Percentiles rank a stretch among this genome's conserved stretches.
phyloP scores from a whole-genome alignment of 441 rosid genomes.

The Adansonia grandidieri region DNA sequence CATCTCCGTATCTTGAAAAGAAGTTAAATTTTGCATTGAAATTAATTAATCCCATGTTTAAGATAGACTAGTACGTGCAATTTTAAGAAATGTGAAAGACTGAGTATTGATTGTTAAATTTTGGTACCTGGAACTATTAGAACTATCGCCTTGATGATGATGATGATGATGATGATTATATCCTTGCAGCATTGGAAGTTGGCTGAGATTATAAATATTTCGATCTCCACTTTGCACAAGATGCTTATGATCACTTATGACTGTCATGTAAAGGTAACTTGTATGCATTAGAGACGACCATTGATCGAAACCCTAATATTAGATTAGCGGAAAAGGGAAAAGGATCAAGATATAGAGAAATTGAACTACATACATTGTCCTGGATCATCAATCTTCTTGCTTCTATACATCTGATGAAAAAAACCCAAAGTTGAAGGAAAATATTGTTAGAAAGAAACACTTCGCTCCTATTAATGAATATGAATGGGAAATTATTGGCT shows the following conservation, averaged over 20 bases:
- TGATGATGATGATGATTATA: constrained; percentile 30
- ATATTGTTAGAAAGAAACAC: not conserved
- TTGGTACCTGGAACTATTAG: constrained; percentile 54
- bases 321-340: not conserved
- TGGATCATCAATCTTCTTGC: constrained; percentile 74
- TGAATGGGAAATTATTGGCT: not conserved
- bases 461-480: too few relatives aligned
- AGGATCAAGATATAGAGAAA: not conserved
- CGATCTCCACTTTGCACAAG: constrained; percentile 62
- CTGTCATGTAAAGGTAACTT: constrained; percentile 27
- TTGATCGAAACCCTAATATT: constrained; percentile 21
- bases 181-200: constrained; percentile 75
- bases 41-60: not conserved
- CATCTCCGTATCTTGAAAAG: constrained; percentile 54
- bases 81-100: not conserved
- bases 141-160: constrained; percentile 42
- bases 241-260: constrained; percentile 56
- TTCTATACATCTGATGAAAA: constrained; percentile 70
- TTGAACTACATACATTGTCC: constrained; percentile 51
- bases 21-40: not conserved
- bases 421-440: not conserved
- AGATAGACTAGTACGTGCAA: not conserved
- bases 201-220: constrained; percentile 71
- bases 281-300: not conserved
- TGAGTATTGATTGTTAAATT: not conserved